Evolutionary conservation across 2,329 filamentous ascomycete genomes (phyloP), one percentile per base, ranked within the genome.

Genomic region (Hymenoscyphus occultus): DNA sequence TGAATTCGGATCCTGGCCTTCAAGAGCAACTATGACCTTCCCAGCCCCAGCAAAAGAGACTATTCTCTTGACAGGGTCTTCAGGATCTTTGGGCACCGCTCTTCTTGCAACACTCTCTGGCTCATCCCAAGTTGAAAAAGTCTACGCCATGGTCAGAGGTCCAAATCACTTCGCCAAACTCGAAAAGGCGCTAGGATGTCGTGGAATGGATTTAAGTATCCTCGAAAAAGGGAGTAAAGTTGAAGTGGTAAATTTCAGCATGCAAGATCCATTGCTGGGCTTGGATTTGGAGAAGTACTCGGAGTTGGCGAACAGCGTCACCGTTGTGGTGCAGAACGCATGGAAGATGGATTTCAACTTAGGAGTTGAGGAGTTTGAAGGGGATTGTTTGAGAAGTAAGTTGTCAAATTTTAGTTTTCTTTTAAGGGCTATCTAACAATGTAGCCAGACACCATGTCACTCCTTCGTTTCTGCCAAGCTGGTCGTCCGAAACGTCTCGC

Each of bases 261-360:
- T 74, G 72, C 67, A 69, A 63, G 71, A 74, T 59, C 68, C 72
- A 3, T 51, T 74, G 13, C 58, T 74, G 5, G 72, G 72, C 1
- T 56, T 73, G 4, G 69, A 71, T 51, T 61, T 74, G 3, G 71
- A 72, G 2, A 68, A 59, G 10, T 74, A 74, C 58, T 48, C 65
- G 10, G 65, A 66, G 16, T 56, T 74, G 19, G 70, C 71, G 3
- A 67, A 45, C 4, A 65, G 62, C 0, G 72, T 74, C 6, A 74
- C 74, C 14, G 61, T 69, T 2, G 72, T 74, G 32, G 61, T 74
- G 35, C 69, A 72, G 19, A 73, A 73, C 67, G 73, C 73, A 0
- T 75, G 73, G 73, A 74, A 73, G 64, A 72, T 75, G 70, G 73
- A 75, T 61, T 74, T 75, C 39, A 74, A 74, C 59, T 45, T 70